phyloP scores from a whole-genome alignment of 139 green algal genomes.

The Pseudopediastrum boryanum region DNA sequence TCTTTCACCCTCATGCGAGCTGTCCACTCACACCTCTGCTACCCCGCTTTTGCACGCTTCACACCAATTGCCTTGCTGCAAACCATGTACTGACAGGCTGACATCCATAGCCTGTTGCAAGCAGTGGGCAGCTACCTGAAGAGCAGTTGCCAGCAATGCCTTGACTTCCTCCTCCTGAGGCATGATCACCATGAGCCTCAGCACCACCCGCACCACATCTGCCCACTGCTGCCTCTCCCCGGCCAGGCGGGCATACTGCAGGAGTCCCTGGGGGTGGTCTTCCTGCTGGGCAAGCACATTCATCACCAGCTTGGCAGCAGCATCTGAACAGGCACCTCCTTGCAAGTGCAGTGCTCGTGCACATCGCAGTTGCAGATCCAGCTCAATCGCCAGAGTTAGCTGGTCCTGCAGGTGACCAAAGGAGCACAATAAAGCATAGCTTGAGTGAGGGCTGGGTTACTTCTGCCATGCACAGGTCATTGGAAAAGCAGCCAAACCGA shows the following conservation, averaged over 20 bases:
- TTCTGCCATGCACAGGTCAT: too few relatives aligned
- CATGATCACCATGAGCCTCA: constrained; percentile 52
- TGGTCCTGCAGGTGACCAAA: neutral
- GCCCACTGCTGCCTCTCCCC: constrained; percentile 40
- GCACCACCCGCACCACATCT: constrained; percentile 53
- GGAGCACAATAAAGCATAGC: too few relatives aligned
- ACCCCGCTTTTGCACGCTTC: too few relatives aligned
- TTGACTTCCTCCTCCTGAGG: constrained; percentile 43
- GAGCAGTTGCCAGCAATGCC: constrained; percentile 48
- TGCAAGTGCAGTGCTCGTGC: neutral
- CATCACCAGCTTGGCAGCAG: neutral
- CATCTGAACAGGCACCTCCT: constrained; percentile 9
- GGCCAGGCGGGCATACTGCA: constrained; percentile 43
- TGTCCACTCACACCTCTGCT: too few relatives aligned
- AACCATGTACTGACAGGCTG: too few relatives aligned
- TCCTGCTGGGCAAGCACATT: constrained; percentile 1
- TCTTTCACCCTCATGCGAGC: too few relatives aligned
- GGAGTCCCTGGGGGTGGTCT: constrained; percentile 29
- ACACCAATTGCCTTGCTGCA: too few relatives aligned
- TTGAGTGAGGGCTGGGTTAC: too few relatives aligned
- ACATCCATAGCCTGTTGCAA: too few relatives aligned
- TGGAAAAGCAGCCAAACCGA: too few relatives aligned
- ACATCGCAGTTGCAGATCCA: constrained; percentile 18
- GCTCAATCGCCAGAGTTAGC: constrained; percentile 3
- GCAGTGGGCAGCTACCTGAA: too few relatives aligned